Percentiles rank a stretch among this genome's conserved stretches.
phyloP scores from a whole-genome alignment of 169 alveolate genomes.

The Theileria annulata region DNA sequence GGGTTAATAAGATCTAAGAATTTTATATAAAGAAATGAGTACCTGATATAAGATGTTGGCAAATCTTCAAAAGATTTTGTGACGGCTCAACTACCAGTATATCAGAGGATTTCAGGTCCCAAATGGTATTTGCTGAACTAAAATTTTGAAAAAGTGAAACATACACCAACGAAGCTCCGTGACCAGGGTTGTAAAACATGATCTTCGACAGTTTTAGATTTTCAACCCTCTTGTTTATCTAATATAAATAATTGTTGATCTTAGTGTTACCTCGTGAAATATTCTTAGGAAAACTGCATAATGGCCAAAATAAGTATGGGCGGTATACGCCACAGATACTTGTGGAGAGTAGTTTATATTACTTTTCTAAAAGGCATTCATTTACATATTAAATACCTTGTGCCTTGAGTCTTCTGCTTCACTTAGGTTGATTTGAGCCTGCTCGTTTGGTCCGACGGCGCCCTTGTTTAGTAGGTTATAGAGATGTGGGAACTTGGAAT shows the following conservation, averaged over 20 bases:
- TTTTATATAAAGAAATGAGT: neutral
- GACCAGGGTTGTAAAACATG: constrained; percentile 63
- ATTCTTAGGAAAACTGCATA: constrained; percentile 78
- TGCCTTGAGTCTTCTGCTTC: constrained; percentile 79
- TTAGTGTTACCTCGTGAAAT: constrained; percentile 64
- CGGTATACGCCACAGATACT: constrained; percentile 77
- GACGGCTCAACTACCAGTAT: constrained; percentile 72
- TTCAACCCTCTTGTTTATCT: constrained; percentile 51
- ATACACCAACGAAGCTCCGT: constrained; percentile 64
- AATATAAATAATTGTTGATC: constrained; percentile 8
- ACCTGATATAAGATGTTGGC: constrained; percentile 67
- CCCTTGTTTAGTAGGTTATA: constrained; percentile 52
- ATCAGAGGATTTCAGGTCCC: constrained; percentile 40
- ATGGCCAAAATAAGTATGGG: constrained; percentile 80
- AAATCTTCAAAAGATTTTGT: constrained; percentile 63
- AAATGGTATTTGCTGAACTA: constrained; percentile 58
- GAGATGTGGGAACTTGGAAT: constrained; percentile 64
- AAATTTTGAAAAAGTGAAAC: constrained; percentile 12
- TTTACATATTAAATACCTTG: constrained; percentile 40
- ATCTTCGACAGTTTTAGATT: constrained; percentile 44
- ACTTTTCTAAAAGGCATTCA: constrained; percentile 33
- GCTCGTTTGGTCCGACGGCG: constrained; percentile 67
- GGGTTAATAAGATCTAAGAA: constrained; percentile 53
- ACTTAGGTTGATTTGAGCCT: constrained; percentile 71
- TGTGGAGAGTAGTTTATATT: constrained; percentile 64